A percentile compares a stretch with the other conserved stretches of the same genome.
These are phyloP conservation scores for Debaryomyces udenii DNA, from an alignment of 1,139 yeast genomes.

Conservation along the genomic window DNA sequence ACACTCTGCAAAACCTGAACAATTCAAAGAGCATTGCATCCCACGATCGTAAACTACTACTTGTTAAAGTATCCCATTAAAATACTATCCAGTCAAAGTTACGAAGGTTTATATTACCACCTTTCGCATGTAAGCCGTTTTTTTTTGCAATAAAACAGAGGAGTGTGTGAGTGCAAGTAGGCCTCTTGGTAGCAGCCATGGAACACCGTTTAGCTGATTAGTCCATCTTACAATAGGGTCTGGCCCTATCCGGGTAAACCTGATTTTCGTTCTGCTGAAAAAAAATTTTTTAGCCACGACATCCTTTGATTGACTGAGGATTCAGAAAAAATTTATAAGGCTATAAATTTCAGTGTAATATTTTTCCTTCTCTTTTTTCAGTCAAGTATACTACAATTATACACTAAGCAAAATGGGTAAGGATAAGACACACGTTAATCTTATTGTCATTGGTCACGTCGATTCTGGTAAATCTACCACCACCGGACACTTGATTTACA, in stretches of 20 bases:
- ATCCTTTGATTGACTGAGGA: neutral
- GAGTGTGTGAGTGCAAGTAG: too few species aligned
- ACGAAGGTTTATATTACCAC: too few species aligned
- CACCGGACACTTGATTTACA: constrained; percentile 98
- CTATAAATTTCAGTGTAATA: constrained; percentile 2
- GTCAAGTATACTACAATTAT: constrained; percentile 9
- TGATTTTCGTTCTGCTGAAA: constrained; percentile 5
- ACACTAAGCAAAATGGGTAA: constrained; percentile 59
- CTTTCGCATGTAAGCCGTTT: too few species aligned
- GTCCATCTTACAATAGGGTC: neutral
- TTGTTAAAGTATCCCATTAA: too few species aligned
- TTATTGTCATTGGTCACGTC: constrained; percentile 99
- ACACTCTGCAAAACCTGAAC: too few species aligned
- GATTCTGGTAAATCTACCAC: constrained; percentile 98
- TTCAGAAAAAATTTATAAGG: constrained; percentile 6
- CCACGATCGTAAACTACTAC: too few species aligned
- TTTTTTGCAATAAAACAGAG: too few species aligned
- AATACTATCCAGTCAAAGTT: too few species aligned
- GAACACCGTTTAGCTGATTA: too few species aligned
- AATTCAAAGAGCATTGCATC: too few species aligned
- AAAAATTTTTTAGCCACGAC: constrained; percentile 10
- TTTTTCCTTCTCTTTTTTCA: constrained; percentile 9
- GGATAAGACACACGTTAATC: constrained; percentile 97
- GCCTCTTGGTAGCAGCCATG: too few species aligned
- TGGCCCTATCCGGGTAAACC: constrained; percentile 9